These are phyloP conservation scores for Paxillus ammoniavirescens DNA, from an alignment of 768 basidiomycete genomes.

Conservation along the genomic window DNA sequence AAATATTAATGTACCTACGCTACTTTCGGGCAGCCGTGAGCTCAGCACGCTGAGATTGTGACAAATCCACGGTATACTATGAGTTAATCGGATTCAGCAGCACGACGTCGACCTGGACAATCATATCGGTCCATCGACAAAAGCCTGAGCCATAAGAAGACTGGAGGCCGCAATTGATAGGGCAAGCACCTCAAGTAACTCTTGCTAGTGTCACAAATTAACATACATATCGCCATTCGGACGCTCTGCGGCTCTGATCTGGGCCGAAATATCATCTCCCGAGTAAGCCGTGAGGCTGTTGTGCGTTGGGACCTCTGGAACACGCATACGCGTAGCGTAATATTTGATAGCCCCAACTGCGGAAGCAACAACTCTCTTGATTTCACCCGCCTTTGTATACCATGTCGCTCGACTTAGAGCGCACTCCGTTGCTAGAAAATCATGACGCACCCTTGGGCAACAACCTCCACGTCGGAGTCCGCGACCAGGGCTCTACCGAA, in stretches of 20 bases:
- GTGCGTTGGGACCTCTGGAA: no score
- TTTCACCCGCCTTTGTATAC: neutral
- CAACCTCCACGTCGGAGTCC: neutral
- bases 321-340: no score
- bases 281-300: no score
- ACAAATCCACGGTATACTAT: slow-evolving; percentile 56
- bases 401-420: neutral
- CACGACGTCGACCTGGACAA: slow-evolving; percentile 54
- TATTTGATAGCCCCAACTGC: neutral
- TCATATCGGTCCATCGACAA: slow-evolving; percentile 45
- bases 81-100: slow-evolving; percentile 53
- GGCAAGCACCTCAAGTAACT: slow-evolving; percentile 17
- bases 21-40: slow-evolving; percentile 53
- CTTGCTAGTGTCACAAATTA: no score
- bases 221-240: no score
- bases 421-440: neutral
- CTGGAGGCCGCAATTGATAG: slow-evolving; percentile 47
- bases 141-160: slow-evolving; percentile 44
- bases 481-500: neutral
- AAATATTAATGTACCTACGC: slow-evolving; percentile 13
- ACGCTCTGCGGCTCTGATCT: no score
- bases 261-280: no score
- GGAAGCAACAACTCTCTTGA: neutral
- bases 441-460: neutral
- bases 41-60: slow-evolving; percentile 59